Percentiles rank a stretch among this genome's conserved stretches.
Conservation (phyloP, 164 flowering plant genomes). For the Vitis cinerea region DNA sequence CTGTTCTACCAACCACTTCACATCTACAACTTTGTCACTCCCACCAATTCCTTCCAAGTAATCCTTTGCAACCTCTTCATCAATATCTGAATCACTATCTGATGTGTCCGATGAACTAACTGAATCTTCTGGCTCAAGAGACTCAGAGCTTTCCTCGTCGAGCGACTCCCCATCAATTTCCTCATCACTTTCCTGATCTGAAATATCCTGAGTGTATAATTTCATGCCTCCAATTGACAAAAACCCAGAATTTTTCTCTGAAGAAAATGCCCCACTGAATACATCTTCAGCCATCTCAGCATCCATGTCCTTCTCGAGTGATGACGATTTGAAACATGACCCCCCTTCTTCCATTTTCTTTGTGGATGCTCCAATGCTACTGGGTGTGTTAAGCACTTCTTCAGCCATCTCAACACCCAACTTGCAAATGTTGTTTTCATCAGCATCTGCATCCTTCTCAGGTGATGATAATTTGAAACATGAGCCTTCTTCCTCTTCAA, state of each 20-base stretch:
- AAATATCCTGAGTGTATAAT: slow-evolving; percentile 73
- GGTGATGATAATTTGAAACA: slow-evolving; percentile 21
- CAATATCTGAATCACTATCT: slow-evolving; percentile 65
- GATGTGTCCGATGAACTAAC: slow-evolving; percentile 34
- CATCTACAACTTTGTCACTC: slow-evolving; percentile 34
- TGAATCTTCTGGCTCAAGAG: slow-evolving; percentile 25
- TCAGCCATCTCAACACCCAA: slow-evolving; percentile 13
- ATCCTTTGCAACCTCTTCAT: slow-evolving; percentile 78
- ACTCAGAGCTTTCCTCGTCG: slow-evolving; percentile 34
- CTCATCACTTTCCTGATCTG: slow-evolving; percentile 55
- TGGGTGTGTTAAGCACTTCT: slow-evolving; percentile 17
- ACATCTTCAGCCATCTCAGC: slow-evolving; percentile 20
- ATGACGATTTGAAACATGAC: slow-evolving; percentile 17
- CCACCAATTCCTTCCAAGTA: slow-evolving; percentile 92
- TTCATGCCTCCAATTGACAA: slow-evolving; percentile 74
- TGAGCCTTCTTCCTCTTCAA: slow-evolving; percentile 26
- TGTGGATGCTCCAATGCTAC: slow-evolving; percentile 27
- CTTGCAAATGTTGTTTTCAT: slow-evolving; percentile 9
- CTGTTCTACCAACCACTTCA: slow-evolving; percentile 47
- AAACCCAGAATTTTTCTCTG: slow-evolving; percentile 60
- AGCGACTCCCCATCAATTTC: slow-evolving; percentile 27
- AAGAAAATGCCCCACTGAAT: not conserved
- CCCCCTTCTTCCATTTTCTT: slow-evolving; percentile 30
- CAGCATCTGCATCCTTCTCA: slow-evolving; percentile 34
- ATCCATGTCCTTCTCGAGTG: slow-evolving; percentile 31